Percentiles rank a stretch among this genome's conserved stretches.
Evolutionary conservation across 2,329 filamentous ascomycete species (phyloP).

Genomic region (Orbilia javanica): DNA sequence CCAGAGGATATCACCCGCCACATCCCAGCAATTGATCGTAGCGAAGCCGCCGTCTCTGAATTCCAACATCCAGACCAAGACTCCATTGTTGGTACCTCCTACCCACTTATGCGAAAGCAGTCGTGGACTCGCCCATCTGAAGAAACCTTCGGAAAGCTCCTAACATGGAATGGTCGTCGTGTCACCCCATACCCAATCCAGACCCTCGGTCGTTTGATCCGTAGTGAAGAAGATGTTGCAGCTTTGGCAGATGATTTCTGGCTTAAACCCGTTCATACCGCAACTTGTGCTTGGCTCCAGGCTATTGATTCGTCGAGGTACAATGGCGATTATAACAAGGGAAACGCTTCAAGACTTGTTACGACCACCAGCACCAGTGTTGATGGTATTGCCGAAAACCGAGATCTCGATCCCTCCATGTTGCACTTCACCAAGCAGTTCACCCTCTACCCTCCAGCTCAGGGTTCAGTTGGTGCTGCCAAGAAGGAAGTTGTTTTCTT

Average conservation of each 20-base stretch:
- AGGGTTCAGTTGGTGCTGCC: slow-evolving; percentile 29
- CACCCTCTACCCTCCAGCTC: slow-evolving; percentile 48
- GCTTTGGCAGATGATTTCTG: slow-evolving; percentile 52
- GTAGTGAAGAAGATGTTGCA: slow-evolving; percentile 53
- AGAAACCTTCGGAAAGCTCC: slow-evolving; percentile 48
- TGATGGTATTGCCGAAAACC: slow-evolving; percentile 56
- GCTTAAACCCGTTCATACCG: slow-evolving; percentile 56
- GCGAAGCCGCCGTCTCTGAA: slow-evolving; percentile 54
- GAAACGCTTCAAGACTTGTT: slow-evolving; percentile 47
- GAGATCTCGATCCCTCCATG: slow-evolving; percentile 56
- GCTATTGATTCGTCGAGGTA: slow-evolving; percentile 57
- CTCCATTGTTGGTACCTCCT: slow-evolving; percentile 42
- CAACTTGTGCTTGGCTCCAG: slow-evolving; percentile 57
- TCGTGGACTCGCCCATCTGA: slow-evolving; percentile 49
- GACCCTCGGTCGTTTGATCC: slow-evolving; percentile 55
- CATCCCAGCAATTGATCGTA: slow-evolving; percentile 51
- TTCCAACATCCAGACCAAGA: slow-evolving; percentile 54
- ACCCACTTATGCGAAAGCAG: slow-evolving; percentile 57
- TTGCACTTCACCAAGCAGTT: slow-evolving; percentile 56
- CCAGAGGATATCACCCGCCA: slow-evolving; percentile 58
- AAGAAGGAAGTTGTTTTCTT: slow-evolving; percentile 57
- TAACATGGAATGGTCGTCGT: slow-evolving; percentile 55
- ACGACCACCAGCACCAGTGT: slow-evolving; percentile 39
- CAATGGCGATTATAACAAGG: slow-evolving; percentile 54
- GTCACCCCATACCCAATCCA: slow-evolving; percentile 53